These are phyloP conservation scores for Termitomyces sp. DNA, from an alignment of 768 basidiomycete species.

Conservation along the genomic window DNA sequence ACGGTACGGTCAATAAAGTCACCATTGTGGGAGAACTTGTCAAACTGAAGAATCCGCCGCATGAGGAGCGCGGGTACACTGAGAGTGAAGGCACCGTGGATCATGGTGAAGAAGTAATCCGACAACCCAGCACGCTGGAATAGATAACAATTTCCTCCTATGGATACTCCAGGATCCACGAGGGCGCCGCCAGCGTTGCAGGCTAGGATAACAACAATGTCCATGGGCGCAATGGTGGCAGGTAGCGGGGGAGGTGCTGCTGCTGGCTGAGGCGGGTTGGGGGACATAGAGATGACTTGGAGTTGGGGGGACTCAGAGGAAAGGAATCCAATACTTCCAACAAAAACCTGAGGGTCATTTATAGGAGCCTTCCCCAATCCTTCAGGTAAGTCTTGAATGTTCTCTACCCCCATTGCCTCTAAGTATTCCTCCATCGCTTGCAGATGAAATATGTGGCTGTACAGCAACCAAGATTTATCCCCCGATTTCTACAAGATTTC, in stretches of 20 bases:
- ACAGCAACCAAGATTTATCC: too few species aligned
- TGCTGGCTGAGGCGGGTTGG: too few species aligned
- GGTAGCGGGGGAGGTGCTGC: neutral
- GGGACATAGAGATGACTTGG: too few species aligned
- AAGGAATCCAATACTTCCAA: neutral
- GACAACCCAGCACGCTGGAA: neutral
- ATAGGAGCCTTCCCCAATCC: neutral
- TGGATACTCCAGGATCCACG: neutral
- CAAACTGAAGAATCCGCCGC: neutral
- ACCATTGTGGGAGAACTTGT: neutral
- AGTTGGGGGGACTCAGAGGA: too few species aligned
- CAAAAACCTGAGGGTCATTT: neutral
- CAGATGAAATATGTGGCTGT: neutral
- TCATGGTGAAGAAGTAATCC: neutral
- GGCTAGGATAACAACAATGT: neutral
- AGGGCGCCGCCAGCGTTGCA: neutral
- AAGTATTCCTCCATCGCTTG: neutral
- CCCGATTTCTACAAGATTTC: too few species aligned
- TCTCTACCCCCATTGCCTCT: neutral
- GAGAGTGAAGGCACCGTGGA: neutral
- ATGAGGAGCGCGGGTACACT: neutral
- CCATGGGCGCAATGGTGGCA: neutral
- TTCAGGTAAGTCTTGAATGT: neutral
- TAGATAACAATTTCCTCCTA: neutral
- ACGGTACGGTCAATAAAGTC: neutral